Conservation (phyloP, 2,329 filamentous ascomycete genomes). For the Corinectria fuckeliana region DNA sequence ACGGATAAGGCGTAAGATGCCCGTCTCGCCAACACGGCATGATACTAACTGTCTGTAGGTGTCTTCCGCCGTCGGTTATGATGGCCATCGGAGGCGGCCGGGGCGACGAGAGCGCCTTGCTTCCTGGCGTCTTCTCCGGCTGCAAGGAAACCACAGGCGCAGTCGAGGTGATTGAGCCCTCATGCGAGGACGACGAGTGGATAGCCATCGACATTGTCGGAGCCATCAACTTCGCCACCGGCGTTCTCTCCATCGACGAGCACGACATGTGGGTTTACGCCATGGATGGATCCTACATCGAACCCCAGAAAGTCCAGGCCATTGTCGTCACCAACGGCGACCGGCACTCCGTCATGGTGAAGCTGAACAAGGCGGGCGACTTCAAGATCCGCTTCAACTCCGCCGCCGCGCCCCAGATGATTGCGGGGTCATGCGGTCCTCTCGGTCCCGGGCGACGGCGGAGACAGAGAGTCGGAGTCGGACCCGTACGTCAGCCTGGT, state of each 20-base stretch:
- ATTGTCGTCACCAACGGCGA: constrained; percentile 57
- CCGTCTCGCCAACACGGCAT: neutral
- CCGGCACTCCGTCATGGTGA: constrained; percentile 58
- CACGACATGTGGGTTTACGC: constrained; percentile 61
- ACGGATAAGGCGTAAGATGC: constrained; percentile 50
- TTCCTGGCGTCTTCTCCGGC: constrained; percentile 50
- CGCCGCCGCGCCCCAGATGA: constrained; percentile 57
- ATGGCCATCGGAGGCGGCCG: constrained; percentile 43
- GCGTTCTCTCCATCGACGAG: constrained; percentile 57
- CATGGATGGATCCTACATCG: constrained; percentile 61
- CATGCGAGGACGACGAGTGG: constrained; percentile 46
- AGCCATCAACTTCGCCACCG: constrained; percentile 54
- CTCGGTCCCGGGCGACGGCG: constrained; percentile 41
- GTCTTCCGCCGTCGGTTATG: constrained; percentile 45
- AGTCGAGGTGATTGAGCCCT: constrained; percentile 48
- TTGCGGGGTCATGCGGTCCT: constrained; percentile 60
- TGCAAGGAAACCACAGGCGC: constrained; percentile 56
- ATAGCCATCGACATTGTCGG: constrained; percentile 61
- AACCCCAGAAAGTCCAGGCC: constrained; percentile 57
- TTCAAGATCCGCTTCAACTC: constrained; percentile 63
- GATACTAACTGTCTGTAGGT: constrained; percentile 21
- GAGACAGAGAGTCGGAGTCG: constrained; percentile 33
- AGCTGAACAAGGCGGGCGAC: constrained; percentile 53
- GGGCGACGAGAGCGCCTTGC: constrained; percentile 47
- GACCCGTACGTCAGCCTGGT: constrained; percentile 57